Base-by-base conservation (phyloP, 495 filamentous ascomycete species). In the Polyplosphaeria fusca region DNA sequence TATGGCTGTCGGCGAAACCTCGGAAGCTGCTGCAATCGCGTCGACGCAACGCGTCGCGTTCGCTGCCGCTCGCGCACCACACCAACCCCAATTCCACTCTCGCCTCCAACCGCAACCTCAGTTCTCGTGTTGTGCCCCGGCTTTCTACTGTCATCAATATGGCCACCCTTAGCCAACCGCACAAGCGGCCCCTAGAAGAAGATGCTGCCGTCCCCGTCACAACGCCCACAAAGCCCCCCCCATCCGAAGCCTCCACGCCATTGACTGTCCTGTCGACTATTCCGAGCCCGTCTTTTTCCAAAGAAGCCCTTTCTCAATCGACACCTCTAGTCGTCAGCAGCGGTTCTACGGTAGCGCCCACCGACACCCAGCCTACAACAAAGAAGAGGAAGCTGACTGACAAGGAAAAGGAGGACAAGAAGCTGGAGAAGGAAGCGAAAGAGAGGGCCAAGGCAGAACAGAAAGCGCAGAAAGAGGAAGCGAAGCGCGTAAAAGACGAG, bases 401-500 rank as follows among this genome's bases (percentile, higher is more conserved):
- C 2, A 14, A 47, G 39, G 59, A 61, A 24, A 55, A 49, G 50
- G 50, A 61, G 28, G 39, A 56, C 13, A 20, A 42, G 27, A 3
- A 37, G 4, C 28, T 45, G 5, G 51, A 57, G 35, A 52, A 57
- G 23, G 57, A 65, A 27, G 51, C 57, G 7, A 60, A 52, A 26
- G 51, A 30, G 5, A 54, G 32, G 30, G 44, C 43, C 13, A 45
- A 44, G 41, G 51, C 58, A 3, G 44, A 56, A 5, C 4, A 39
- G 51, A 39, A 70, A 27, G 70, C 70, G 18, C 66, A 69, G 37
- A 60, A 58, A 24, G 73, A 73, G 16, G 67, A 70, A 23, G 67
- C 71, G 65, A 77, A 78, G 65, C 67, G 60, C 61, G 49, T 52
- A 53, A 67, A 67, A 38, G 70, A 74, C 19, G 72, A 74, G 52